A percentile compares a stretch with the other conserved stretches of the same genome.
Evolutionary conservation across 805 yeast genomes (phyloP).

Genomic region (Cyberlindnera amylophila): DNA sequence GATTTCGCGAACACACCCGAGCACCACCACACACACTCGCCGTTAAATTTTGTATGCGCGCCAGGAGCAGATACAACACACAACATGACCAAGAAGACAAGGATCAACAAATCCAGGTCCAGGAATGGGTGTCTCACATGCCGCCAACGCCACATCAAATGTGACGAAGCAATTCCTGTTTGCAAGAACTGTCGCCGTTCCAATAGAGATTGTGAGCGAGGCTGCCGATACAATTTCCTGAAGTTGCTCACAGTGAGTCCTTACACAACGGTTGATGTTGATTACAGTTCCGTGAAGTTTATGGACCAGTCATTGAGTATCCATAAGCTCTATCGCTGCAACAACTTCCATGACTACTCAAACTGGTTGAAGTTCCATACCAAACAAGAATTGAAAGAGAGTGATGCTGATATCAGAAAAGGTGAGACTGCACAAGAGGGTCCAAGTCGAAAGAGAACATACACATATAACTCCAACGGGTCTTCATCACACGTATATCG

Average conservation of each 20-base stretch:
- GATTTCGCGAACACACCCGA: slow-evolving; percentile 1
- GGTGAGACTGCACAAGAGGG: slow-evolving; percentile 5
- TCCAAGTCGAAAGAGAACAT: not conserved
- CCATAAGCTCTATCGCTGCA: slow-evolving; percentile 16
- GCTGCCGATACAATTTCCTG: slow-evolving; percentile 42
- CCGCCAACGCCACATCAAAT: slow-evolving; percentile 56
- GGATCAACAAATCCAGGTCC: slow-evolving; percentile 21
- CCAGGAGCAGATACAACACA: not conserved
- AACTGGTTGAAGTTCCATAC: slow-evolving; percentile 18
- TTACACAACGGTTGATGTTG: not conserved
- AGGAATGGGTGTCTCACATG: slow-evolving; percentile 54
- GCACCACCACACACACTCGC: not conserved
- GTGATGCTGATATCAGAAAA: slow-evolving; percentile 19
- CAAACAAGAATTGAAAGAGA: slow-evolving; percentile 14
- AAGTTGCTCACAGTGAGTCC: slow-evolving; percentile 25
- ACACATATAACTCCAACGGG: not conserved
- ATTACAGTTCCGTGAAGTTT: slow-evolving; percentile 6
- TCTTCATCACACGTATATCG: not conserved
- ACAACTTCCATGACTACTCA: slow-evolving; percentile 19
- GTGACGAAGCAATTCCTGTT: slow-evolving; percentile 54
- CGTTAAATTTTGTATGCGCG: not conserved
- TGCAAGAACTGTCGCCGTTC: slow-evolving; percentile 51
- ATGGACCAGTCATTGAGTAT: slow-evolving; percentile 23
- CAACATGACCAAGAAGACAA: slow-evolving; percentile 5
- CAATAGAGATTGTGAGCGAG: slow-evolving; percentile 44